Base-by-base conservation (phyloP, 169 alveolate species). In the Eimeria zaria region DNA sequence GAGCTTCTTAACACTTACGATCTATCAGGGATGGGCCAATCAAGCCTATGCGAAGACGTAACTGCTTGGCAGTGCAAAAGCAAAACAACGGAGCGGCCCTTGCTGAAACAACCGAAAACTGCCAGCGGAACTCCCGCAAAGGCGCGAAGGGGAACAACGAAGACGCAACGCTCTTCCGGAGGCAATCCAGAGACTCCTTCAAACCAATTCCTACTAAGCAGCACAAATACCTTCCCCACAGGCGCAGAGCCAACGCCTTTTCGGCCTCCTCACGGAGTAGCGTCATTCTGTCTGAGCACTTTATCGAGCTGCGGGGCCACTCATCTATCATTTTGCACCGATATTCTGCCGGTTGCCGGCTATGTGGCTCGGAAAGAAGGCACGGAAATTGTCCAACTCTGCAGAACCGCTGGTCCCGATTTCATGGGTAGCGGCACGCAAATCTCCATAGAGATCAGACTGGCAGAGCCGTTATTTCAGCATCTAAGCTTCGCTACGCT, bases 381-480 rank as follows among this genome's bases (percentile, higher is more conserved):
- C 53, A 60, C 78, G 22, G 91, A 39, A 53, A 33, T 36, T 5
- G 48, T n/a, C 30, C 74, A 53, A 11, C 78, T 39, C 30, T 27
- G 41, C 58, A 60, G 62, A 41, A 44, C 64, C 36, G 60, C 53
- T 9, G 81, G 69, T 8, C 83, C 83, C 24, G 94, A 87, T 36
- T 87, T 87, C 64, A 44, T 87, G 30, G 7, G 33, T 60, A 62
- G 83, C 81, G 94, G 83, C 41, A 62, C 83, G 22, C 80, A 48
- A 60, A 64, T 87, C 51, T 51, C 94, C 33, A 18, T 87, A 51
- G 83, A 64, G 30, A 60, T 87, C 62, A 60, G 67, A 27, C 94
- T 87, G 55, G 94, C 94, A 16, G 94, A 87, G 46, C 94, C 94
- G 20, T 74, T 87, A 51, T 87, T 87, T 8, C 58, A 78, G 27